Evolutionary conservation across 2,329 filamentous ascomycete species (phyloP), one percentile per base, ranked within the genome.

Genomic region (Elsinoe perseae): DNA sequence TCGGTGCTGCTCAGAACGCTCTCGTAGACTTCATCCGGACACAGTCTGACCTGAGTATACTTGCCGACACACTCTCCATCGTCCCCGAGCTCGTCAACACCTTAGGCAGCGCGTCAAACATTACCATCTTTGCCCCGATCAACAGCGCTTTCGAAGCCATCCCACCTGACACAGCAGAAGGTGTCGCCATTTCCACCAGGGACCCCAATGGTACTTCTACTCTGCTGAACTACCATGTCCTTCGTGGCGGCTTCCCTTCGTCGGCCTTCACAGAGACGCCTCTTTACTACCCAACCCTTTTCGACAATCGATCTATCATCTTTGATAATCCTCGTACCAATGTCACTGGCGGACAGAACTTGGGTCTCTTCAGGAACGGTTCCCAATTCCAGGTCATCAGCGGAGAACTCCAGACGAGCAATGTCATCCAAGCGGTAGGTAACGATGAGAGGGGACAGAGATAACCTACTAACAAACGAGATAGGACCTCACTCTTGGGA

Each of bases 271-370:
- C 64, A 2, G 57, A 70, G 2, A 54, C 65, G 3, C 69, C 69
- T n/a, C 56, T 59, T 1, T 52, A 52, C 48, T 36, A 34, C 30
- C 48, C 48, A 16, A 52, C 48, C n/a, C 48, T 52, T 14, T 52
- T 70, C 65, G 64, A 70, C 16, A 57, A 57, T 1, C 65, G 63
- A n/a, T 70, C 68, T 30, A 50, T 66, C 42, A 69, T 60, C 10
- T 61, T 59, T 4, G 58, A 62, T 6, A 70, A 73, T 61, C 70
- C 72, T 0, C 69, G 70, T 56, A 64, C 65, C 5, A 71, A 72
- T 61, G 68, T 71, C 52, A 71, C 69, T 3, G 68, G 68, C 12
- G 70, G 69, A 2, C 66, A 68, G 40, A 69, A 70, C 56, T 68
- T 70, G n/a, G 69, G 64, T 3, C 62, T 71, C 27, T 66, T 70